Evolutionary conservation across 495 filamentous ascomycete species (phyloP).

Genomic region (Jackrogersella multiformis): DNA sequence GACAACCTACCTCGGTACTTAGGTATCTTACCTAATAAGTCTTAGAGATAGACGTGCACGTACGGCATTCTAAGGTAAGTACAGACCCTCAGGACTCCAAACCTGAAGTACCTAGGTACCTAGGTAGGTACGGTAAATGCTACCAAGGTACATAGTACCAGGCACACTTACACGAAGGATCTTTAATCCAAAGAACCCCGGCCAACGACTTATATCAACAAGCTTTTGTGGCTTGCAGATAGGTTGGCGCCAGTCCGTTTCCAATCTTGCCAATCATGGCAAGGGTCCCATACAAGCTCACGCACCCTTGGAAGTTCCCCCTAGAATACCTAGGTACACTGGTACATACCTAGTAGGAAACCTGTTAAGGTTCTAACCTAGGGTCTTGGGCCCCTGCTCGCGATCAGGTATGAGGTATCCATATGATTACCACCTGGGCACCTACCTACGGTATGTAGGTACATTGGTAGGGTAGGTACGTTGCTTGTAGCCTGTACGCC

Average conservation of each 20-base stretch:
- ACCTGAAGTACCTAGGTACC: too few relatives aligned
- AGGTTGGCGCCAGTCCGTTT: constrained; percentile 3
- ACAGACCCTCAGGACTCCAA: too few relatives aligned
- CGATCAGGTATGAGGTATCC: background rate
- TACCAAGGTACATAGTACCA: background rate
- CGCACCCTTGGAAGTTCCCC: background rate
- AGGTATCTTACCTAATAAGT: too few relatives aligned
- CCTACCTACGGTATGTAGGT: too few relatives aligned
- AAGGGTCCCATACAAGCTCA: constrained; percentile 15
- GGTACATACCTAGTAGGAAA: too few relatives aligned
- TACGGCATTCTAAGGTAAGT: too few relatives aligned
- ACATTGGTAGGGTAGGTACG: background rate
- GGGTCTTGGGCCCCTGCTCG: background rate
- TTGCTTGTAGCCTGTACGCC: background rate
- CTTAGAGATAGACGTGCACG: too few relatives aligned
- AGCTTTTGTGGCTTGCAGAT: constrained; percentile 32
- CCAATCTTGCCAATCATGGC: constrained; percentile 23
- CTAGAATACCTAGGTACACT: too few relatives aligned
- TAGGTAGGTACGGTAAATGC: too few relatives aligned
- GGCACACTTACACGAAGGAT: background rate
- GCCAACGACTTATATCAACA: constrained; percentile 2
- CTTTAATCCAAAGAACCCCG: constrained; percentile 1
- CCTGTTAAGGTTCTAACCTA: constrained; percentile 8
- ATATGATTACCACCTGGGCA: too few relatives aligned
- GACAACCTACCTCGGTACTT: too few relatives aligned